These are phyloP conservation scores for Tuctoria greenei DNA, from an alignment of 176 grass and related monocot species.

Conservation along the genomic window DNA sequence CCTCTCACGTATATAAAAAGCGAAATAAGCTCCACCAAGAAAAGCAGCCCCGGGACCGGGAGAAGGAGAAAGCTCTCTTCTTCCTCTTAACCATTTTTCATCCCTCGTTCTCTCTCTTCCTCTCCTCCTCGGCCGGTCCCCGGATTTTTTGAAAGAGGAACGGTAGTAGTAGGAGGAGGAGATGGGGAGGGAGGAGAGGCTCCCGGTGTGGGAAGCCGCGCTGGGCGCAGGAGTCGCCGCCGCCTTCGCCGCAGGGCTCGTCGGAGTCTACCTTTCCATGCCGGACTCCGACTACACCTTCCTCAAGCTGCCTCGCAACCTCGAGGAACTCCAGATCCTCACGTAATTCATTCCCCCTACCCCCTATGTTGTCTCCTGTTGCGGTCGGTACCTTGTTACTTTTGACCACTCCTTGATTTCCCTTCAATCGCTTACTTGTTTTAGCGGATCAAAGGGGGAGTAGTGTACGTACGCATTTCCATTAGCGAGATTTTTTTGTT, in stretches of 20 bases:
- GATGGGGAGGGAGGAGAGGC: constrained; percentile 62
- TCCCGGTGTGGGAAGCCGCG: constrained; percentile 72
- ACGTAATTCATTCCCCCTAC: constrained; percentile 44
- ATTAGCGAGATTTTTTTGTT: background rate
- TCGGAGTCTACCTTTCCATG: constrained; percentile 90
- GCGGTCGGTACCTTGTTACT: constrained; percentile 10
- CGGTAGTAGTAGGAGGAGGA: background rate
- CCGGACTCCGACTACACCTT: constrained; percentile 72
- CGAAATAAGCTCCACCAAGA: no score
- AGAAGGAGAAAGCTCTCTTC: constrained; percentile 46
- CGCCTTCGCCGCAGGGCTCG: constrained; percentile 66
- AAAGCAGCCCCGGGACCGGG: no score
- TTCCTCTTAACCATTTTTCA: constrained; percentile 27
- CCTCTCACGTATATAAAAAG: no score
- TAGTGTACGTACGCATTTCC: background rate
- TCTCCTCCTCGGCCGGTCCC: constrained; percentile 25
- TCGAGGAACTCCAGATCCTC: constrained; percentile 83
- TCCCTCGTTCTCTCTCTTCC: constrained; percentile 13
- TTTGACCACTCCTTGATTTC: background rate
- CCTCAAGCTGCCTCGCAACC: constrained; percentile 60
- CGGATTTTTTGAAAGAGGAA: constrained; percentile 15
- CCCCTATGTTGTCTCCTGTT: background rate
- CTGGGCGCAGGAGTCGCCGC: constrained; percentile 56
- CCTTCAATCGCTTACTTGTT: background rate
- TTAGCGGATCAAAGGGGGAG: background rate